Evolutionary conservation across 2,329 filamentous ascomycete genomes (phyloP), one percentile per base, ranked within the genome.

Genomic region (Penicillium sp.): DNA sequence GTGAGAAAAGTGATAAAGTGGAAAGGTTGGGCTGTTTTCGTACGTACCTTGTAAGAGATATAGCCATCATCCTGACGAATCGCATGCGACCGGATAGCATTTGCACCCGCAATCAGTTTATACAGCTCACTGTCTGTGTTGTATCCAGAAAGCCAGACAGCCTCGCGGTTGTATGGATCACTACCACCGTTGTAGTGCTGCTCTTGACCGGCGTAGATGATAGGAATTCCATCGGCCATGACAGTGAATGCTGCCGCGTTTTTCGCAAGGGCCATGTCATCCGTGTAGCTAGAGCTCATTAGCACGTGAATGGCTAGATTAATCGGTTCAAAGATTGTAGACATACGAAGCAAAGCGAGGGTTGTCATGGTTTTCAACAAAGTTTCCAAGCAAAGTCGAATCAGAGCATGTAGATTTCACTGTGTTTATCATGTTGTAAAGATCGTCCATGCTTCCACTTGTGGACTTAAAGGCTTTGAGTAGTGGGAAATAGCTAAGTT

Each of bases 121-220:
- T 84, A 84, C n/a, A 84, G 69, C 20, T 77, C 74, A 12, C 74
- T 60, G 7, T 68, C 53, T 5, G 73, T 79, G 58, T 74, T 60
- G 67, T 78, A 85, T 7, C 68, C 69, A 13, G 78, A 80, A 15
- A 77, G 66, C 83, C 83, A 85, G 41, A 81, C 71, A 12, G 82
- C 80, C 63, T 85, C 82, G 26, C 83, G 80, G 44, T 75, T 76
- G 0, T 76, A 70, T 7, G 81, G 81, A 39, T 66, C 67, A 41
- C 67, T 73, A 13, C 74, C 75, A 18, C 79, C 79, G 2, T 73
- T 65, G 64, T 79, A 84, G 53, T 80, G 82, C 61, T 88, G 85
- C 68, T 88, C 85, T 54, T 85, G 82, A 23, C 85, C 85, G 58
- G 86, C 80, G 68, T 87, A 88, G 27, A 87, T 76, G 49, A 86